Base-by-base conservation (phyloP, 441 rosid genomes). In the Adansonia madagascariensis region DNA sequence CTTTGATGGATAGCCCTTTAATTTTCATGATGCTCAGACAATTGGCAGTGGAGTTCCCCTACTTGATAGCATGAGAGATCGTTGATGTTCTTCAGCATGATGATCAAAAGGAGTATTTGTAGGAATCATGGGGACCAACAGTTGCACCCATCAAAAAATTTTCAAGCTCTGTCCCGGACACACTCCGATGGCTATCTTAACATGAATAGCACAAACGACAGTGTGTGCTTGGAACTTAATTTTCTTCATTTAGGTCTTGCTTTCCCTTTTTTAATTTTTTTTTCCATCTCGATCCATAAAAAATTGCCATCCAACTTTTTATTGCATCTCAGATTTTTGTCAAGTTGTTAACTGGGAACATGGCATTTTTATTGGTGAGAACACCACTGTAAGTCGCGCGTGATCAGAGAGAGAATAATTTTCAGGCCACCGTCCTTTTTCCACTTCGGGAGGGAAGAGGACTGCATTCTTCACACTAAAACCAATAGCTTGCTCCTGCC, bases 381-480 rank as follows among this genome's bases (percentile, higher is more conserved):
- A 89, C 24, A 93, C 98, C 59, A 93, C 99, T 0, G 98, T 95
- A 41, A 95, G 97, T 43, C 96, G 84, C 14, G 98, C 98, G 67
- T 93, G 99, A 73, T 95, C 97, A 1, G 97, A 95, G 52, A 95
- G 96, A 39, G 87, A 92, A 82, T 93, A 95, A 71, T 95, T 84
- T 76, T 93, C 92, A 2, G 99, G 99, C 97, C 98, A 95, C 80
- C 82, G 85, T 83, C 97, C 98, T 83, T 90, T 93, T 82, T 95
- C 99, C 17, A 89, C 98, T 87, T 95, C 99, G 14, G 93, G 87
- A 49, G 98, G 99, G 82, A 93, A 95, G 39, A 95, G 86, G 55
- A 95, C 98, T 24, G 99, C 99, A 83, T 93, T 92, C 85, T 95
- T 89, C 61, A 95, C 93, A n/a, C 93, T 91, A 64, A 95, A 90